Evolutionary conservation across 148 eudicot species (phyloP), one percentile per base, ranked within the genome.

Genomic region (Rhododendron molle): DNA sequence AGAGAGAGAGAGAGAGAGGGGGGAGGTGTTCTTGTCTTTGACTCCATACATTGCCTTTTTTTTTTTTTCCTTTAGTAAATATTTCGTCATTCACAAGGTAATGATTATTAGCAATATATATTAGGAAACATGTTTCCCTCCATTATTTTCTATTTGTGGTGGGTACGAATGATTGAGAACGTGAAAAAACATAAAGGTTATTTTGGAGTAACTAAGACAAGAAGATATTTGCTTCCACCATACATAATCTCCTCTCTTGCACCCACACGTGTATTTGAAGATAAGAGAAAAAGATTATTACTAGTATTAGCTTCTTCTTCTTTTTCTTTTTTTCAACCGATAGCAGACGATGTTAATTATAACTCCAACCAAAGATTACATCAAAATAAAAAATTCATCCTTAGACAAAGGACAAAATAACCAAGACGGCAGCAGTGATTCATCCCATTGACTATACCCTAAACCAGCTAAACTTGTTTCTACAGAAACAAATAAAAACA

Each of bases 61-160:
- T 58, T n/a, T n/a, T n/a, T 87, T 21, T 58, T 84, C 88, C 10
- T 56, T 46, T 10, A 9, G 76, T 26, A 5, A 7, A 82, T 86
- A 62, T 91, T 89, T 90, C 92, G 90, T 91, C 90, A 89, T 89
- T 90, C 91, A 86, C 86, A 90, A 89, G 93, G 91, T 90, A 90
- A 91, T 90, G 85, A 91, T 91, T 89, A 85, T 58, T 85, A 81
- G 86, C 83, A 86, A 73, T 85, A 18, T 83, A 30, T 12, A 2
- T 69, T 11, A 12, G 16, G 74, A 16, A 69, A 30, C 30, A 65
- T 58, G 9, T 1, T 9, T n/a, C 5, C 2, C 30, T 65, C 32
- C 1, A n/a, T 65, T 65, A 65, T n/a, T 65, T 65, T 65, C 30
- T 30, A 65, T 13, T 71, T 28, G 76, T 71, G 76, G 76, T 28